phyloP scores from a whole-genome alignment of 139 green algal species.

The Micractinium sp. region DNA sequence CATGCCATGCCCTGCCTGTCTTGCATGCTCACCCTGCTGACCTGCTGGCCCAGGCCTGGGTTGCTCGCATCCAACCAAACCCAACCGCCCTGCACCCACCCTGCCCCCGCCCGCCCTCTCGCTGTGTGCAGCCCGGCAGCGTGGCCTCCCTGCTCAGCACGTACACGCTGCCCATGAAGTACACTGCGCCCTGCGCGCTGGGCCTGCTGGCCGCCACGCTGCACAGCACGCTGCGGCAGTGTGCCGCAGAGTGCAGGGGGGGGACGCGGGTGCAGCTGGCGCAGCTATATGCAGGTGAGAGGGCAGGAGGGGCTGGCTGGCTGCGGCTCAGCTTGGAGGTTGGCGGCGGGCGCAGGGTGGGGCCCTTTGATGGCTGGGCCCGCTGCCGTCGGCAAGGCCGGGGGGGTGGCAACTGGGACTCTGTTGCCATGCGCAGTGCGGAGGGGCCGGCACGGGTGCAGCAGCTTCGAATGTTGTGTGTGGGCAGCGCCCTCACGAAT shows the following conservation, averaged over 20 bases:
- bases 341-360: too few relatives aligned
- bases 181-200: conserved; percentile 4
- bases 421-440: too few relatives aligned
- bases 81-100: too few relatives aligned
- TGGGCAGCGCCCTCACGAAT: too few relatives aligned
- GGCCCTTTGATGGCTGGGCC: too few relatives aligned
- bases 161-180: background rate
- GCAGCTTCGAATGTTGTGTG: too few relatives aligned
- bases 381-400: too few relatives aligned
- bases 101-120: background rate
- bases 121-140: background rate
- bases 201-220: background rate
- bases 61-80: too few relatives aligned
- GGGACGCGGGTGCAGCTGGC: background rate
- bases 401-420: too few relatives aligned
- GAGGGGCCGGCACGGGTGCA: too few relatives aligned
- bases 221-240: background rate
- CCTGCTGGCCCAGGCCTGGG: background rate
- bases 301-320: too few relatives aligned
- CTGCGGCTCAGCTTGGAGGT: too few relatives aligned
- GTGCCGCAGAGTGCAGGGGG: background rate
- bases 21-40: background rate
- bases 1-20: background rate
- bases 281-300: background rate
- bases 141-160: background rate